phyloP scores from a whole-genome alignment of 139 green algal species.

The Chlorella vulgaris region DNA sequence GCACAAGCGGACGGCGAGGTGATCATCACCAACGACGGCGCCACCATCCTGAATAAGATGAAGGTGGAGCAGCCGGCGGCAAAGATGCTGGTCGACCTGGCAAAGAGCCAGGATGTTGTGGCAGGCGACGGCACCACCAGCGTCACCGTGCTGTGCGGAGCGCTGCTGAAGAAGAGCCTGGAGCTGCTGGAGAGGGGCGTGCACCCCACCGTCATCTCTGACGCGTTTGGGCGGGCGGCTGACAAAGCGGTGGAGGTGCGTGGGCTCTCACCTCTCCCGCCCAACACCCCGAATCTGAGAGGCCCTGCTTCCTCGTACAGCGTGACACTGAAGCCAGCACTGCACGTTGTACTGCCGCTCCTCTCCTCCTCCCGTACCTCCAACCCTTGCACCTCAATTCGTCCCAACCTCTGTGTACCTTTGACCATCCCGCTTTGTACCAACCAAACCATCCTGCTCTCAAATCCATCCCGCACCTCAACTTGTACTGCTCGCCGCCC shows the following conservation, averaged over 20 bases:
- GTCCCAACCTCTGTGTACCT: too few species aligned
- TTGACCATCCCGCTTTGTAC: too few species aligned
- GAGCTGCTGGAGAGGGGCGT: constrained; percentile 84
- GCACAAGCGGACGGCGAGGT: constrained; percentile 90
- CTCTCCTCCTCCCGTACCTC: too few species aligned
- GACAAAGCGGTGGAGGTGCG: constrained; percentile 81
- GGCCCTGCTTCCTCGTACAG: too few species aligned
- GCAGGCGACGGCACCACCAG: constrained; percentile 97
- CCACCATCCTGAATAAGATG: constrained; percentile 99
- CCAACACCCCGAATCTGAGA: too few species aligned
- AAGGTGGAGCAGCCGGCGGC: constrained; percentile 94
- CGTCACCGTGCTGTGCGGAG: constrained; percentile 91
- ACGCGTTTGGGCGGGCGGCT: constrained; percentile 87
- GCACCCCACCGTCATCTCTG: constrained; percentile 96
- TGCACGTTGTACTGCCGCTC: too few species aligned
- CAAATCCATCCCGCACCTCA: too few species aligned
- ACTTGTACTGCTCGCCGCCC: too few species aligned
- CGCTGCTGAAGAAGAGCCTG: constrained; percentile 92
- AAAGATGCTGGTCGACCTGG: constrained; percentile 99
- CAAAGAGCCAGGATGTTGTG: constrained; percentile 97
- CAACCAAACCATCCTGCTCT: too few species aligned
- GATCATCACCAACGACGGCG: constrained; percentile 99
- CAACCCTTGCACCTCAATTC: too few species aligned
- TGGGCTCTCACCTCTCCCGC: too few species aligned
- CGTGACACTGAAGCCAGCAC: too few species aligned